Conservation (phyloP, 805 yeast species). For the Nakazawaea siamensis region DNA sequence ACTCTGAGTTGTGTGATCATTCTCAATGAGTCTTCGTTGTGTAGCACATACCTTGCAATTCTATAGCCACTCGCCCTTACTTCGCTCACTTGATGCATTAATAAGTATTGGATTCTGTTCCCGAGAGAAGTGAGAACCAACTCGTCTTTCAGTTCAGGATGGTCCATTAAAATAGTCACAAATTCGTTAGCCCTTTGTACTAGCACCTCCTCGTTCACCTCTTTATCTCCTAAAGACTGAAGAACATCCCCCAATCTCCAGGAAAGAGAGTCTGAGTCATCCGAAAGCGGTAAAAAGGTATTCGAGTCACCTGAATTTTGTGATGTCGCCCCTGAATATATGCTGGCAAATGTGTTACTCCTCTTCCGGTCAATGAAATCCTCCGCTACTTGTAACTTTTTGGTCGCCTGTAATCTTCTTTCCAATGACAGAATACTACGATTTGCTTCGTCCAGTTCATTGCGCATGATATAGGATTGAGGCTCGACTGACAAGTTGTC, state of each 20-base stretch:
- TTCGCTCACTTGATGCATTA: conserved; percentile 48
- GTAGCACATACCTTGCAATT: conserved; percentile 56
- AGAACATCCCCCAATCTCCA: conserved; percentile 59
- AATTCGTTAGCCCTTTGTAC: conserved; percentile 61
- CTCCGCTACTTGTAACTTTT: conserved; percentile 15
- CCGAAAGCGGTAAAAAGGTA: conserved; percentile 1
- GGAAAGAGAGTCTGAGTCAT: conserved; percentile 32
- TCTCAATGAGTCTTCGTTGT: conserved; percentile 44
- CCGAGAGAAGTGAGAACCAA: conserved; percentile 52
- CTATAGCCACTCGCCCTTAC: conserved; percentile 74
- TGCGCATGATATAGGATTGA: neutral
- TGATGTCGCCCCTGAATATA: conserved; percentile 11
- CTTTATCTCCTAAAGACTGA: conserved; percentile 45
- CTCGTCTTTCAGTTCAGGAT: conserved; percentile 58
- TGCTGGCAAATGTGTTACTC: conserved; percentile 16
- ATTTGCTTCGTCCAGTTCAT: conserved; percentile 5
- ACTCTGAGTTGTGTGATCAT: conserved; percentile 45
- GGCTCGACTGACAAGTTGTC: too few species aligned
- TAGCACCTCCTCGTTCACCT: conserved; percentile 38
- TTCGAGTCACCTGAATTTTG: neutral
- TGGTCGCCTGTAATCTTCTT: conserved; percentile 12
- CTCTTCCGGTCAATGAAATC: conserved; percentile 17
- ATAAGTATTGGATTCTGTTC: conserved; percentile 48
- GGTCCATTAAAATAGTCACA: conserved; percentile 42
- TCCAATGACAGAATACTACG: conserved; percentile 8